Percentiles rank a stretch among this genome's conserved stretches.
phyloP scores from a whole-genome alignment of 2,329 filamentous ascomycete species.

The Aspergillus quadrilineatus region DNA sequence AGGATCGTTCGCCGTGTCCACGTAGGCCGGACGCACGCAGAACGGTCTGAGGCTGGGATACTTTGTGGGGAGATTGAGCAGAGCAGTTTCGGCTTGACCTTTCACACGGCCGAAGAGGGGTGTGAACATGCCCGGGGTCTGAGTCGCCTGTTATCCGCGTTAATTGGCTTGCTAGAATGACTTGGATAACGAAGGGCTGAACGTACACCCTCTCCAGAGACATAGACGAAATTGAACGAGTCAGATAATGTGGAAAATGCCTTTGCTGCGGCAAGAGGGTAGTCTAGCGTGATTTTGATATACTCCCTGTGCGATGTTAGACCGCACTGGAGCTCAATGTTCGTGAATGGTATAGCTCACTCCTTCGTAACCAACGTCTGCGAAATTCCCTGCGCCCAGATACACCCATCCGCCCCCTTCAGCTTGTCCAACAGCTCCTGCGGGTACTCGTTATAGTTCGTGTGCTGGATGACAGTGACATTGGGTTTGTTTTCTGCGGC shows the following conservation, averaged over 20 bases:
- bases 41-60: slow-evolving; percentile 52
- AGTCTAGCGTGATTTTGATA: slow-evolving; percentile 66
- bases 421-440: slow-evolving; percentile 59
- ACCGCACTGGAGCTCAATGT: neutral
- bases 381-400: slow-evolving; percentile 72
- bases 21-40: slow-evolving; percentile 58
- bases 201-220: slow-evolving; percentile 55
- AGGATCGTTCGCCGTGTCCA: slow-evolving; percentile 52
- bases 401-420: slow-evolving; percentile 64
- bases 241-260: slow-evolving; percentile 56
- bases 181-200: neutral
- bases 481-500: slow-evolving; percentile 56
- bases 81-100: slow-evolving; percentile 61
- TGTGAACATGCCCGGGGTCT: slow-evolving; percentile 55
- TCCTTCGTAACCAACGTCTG: slow-evolving; percentile 60
- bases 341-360: slow-evolving; percentile 34
- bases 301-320: slow-evolving; percentile 52
- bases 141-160: slow-evolving; percentile 21
- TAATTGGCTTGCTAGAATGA: neutral
- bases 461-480: slow-evolving; percentile 65
- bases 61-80: slow-evolving; percentile 54
- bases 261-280: slow-evolving; percentile 61
- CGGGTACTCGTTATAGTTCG: slow-evolving; percentile 62
- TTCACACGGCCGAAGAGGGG: slow-evolving; percentile 64
- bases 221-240: slow-evolving; percentile 68